Evolutionary conservation across 2,329 filamentous ascomycete genomes (phyloP), one percentile per base, ranked within the genome.

Genomic region (Plectosphaerella sp.): DNA sequence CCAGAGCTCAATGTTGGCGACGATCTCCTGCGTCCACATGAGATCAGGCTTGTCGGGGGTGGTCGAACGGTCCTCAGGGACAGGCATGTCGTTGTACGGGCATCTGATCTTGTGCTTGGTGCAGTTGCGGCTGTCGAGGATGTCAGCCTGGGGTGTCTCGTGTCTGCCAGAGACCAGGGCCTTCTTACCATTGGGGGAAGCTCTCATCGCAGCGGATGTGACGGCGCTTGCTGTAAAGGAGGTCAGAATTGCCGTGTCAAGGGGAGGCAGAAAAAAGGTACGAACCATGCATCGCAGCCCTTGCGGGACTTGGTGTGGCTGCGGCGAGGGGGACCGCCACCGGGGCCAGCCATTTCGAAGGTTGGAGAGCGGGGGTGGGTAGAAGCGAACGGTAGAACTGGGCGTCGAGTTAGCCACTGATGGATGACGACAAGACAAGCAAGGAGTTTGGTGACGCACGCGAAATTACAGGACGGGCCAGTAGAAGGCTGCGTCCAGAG

Each of bases 271-370:
- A 20, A n/a, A 18, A 42, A 8, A 47, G 25, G 55, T 51, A 64
- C 73, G 57, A 74, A 79, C 76, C 94, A 99, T 57, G 91, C 96
- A 65, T 95, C 93, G 80, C 94, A 99, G 58, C 94, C 94, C 76
- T 97, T 97, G 67, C 94, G 87, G 64, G 93, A 97, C 78, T 99
- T 99, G 69, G 94, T 99, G 77, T 99, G 94, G 77, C 93, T 96
- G 72, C 83, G 78, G 69, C 83, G 81, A 68, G 93, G 92, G 70
- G 93, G 92, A 78, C 93, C 93, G 79, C 91, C 91, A 73, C 92
- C 92, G 67, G 91, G 90, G 74, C 91, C 91, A 76, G 91, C 89
- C 92, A 97, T 97, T 79, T 70, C 68, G 62, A 63, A 49, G 22
- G 10, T 15, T 22, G 16, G 33, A 18, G 25, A 48, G 28, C 11